A percentile compares a stretch with the other conserved stretches of the same genome.
These are phyloP conservation scores for Pelargonium australe DNA, from an alignment of 441 rosid species.

Conservation along the genomic window DNA sequence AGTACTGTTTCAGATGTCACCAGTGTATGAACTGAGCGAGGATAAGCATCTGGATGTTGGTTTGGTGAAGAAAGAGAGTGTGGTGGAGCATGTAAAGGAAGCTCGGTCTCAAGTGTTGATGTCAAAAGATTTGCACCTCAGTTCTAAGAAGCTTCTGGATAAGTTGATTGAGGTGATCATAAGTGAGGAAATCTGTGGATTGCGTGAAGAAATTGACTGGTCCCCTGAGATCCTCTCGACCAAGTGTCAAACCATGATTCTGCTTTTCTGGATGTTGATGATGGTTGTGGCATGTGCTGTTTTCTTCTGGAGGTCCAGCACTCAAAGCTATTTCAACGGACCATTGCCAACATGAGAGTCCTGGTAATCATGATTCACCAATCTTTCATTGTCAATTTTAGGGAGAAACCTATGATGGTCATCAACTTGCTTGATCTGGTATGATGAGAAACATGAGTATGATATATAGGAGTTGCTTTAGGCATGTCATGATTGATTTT, in stretches of 20 bases:
- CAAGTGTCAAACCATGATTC: background rate
- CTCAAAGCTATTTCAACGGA: background rate
- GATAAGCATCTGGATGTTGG: background rate
- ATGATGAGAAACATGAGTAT: no score
- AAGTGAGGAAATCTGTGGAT: background rate
- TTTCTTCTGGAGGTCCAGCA: background rate
- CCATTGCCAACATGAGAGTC: constrained; percentile 4
- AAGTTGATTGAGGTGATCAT: background rate
- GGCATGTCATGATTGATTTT: no score
- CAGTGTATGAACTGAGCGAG: background rate
- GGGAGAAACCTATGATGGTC: no score
- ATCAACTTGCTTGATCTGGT: no score
- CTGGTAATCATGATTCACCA: background rate
- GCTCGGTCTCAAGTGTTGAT: background rate
- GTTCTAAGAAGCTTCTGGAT: background rate
- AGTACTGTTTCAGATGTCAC: background rate
- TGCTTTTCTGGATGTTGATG: background rate
- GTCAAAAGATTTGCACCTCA: constrained; percentile 2
- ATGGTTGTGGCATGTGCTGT: background rate
- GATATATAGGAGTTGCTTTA: no score
- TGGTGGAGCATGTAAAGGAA: background rate
- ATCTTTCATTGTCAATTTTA: no score
- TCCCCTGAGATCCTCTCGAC: background rate
- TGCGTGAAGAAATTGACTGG: background rate
- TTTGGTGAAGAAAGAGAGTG: background rate